Percentiles rank a stretch among this genome's conserved stretches.
Evolutionary conservation across 805 yeast genomes (phyloP).

Genomic region (Saccharomycopsis fermentans): DNA sequence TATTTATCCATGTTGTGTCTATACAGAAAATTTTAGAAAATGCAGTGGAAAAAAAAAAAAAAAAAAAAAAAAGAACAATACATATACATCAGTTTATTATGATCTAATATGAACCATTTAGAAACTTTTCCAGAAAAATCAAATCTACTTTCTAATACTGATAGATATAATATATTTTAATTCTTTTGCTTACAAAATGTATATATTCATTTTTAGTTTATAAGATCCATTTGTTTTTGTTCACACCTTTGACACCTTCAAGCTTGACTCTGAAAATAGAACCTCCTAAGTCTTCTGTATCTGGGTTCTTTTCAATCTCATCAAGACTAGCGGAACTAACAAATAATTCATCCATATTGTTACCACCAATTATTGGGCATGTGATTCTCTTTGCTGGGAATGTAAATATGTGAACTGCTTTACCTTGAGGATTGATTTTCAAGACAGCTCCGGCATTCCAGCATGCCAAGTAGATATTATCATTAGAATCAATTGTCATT

Average conservation of each 20-base stretch:
- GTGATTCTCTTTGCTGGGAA: constrained; percentile 55
- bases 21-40: not conserved
- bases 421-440: constrained; percentile 38
- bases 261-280: constrained; percentile 35
- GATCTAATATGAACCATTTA: no score
- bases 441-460: constrained; percentile 52
- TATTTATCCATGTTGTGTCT: not conserved
- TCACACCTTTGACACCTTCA: constrained; percentile 9
- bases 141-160: no score
- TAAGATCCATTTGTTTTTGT: constrained; percentile 7
- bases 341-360: constrained; percentile 43
- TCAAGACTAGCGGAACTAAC: constrained; percentile 57
- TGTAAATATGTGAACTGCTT: constrained; percentile 37
- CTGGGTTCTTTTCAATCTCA: constrained; percentile 27
- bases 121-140: no score
- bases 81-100: no score
- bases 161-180: no score
- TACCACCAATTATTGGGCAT: constrained; percentile 64
- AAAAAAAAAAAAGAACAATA: not conserved
- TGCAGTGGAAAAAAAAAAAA: not conserved
- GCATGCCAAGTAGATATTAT: constrained; percentile 54
- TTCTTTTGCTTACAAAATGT: not conserved
- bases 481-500: constrained; percentile 43
- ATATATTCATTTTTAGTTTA: not conserved
- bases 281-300: constrained; percentile 46